These are phyloP conservation scores for Chaetomium tenue DNA, from an alignment of 495 filamentous ascomycete species.

Conservation along the genomic window DNA sequence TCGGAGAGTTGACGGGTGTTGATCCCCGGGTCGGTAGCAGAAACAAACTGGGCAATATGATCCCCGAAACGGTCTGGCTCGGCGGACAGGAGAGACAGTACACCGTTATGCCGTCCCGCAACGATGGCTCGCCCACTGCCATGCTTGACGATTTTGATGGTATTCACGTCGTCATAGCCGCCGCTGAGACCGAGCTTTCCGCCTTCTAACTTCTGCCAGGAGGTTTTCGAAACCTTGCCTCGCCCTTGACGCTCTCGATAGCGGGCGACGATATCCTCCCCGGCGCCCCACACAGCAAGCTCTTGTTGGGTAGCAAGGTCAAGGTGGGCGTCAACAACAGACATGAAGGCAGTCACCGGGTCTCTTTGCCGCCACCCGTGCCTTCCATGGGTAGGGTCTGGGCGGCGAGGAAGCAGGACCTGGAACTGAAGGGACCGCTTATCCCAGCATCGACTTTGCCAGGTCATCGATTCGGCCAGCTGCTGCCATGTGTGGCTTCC, in stretches of 20 bases:
- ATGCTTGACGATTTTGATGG: slow-evolving; percentile 37
- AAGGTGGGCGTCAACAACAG: slow-evolving; percentile 43
- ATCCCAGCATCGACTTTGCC: slow-evolving; percentile 48
- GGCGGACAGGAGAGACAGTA: slow-evolving; percentile 41
- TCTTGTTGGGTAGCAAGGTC: slow-evolving; percentile 37
- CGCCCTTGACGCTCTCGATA: slow-evolving; percentile 29
- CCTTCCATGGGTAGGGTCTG: not conserved
- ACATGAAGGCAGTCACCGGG: slow-evolving; percentile 27
- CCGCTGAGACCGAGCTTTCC: slow-evolving; percentile 28
- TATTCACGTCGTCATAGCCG: slow-evolving; percentile 45
- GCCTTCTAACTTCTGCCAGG: slow-evolving; percentile 37
- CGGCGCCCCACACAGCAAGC: slow-evolving; percentile 47
- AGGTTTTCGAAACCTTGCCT: slow-evolving; percentile 23
- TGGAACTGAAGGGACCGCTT: slow-evolving; percentile 38
- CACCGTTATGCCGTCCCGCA: slow-evolving; percentile 46
- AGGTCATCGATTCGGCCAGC: slow-evolving; percentile 41
- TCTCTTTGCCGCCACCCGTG: slow-evolving; percentile 7
- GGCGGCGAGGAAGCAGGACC: slow-evolving; percentile 16
- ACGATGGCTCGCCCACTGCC: slow-evolving; percentile 33
- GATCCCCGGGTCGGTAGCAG: not conserved
- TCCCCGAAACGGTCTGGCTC: slow-evolving; percentile 38
- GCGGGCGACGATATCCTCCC: slow-evolving; percentile 44
- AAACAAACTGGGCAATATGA: slow-evolving; percentile 31
- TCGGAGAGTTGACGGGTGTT: not conserved
- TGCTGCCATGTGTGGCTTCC: slow-evolving; percentile 35